Evolutionary conservation across 768 basidiomycete genomes (phyloP), one percentile per base, ranked within the genome.

Genomic region (Hypholoma fasciculare): DNA sequence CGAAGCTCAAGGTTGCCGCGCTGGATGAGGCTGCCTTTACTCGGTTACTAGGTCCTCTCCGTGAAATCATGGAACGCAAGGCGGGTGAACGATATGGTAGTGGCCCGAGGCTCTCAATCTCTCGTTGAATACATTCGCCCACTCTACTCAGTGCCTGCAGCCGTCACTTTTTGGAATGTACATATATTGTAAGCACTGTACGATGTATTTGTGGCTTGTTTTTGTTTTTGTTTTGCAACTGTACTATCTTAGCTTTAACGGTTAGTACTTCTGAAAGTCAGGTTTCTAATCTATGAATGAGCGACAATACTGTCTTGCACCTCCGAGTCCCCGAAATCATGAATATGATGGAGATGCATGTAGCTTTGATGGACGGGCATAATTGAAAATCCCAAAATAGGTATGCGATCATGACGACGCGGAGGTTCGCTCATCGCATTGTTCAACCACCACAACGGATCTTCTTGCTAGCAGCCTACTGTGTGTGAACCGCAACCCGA

Each of bases 1-100:
- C 81, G 11, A 92, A 89, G 70, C 83, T 99, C 43, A 93, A 96
- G 71, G 94, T 98, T 12, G 96, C 96, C 7, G 93, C 93, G 9
- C 79, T 99, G 62, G 95, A 95, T 66, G 93, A 94, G 37, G 84
- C 91, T 58, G 90, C 96, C 17, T 99, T 99, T 69, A 97, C 94
- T 12, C 87, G 96, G 40, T 77, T 99, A 43, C 84, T 99, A 34
- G 96, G 96, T 4, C 94, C 95, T 19, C 77, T 96, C 62, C 86
- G 92, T 59, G 95, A 96, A 71, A 88, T 94, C 69, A 94, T 96
- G 92, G 92, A 94, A 68, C 84, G 93, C 63, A 85, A 88, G 67
- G 89, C 92, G n/a, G 90, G 88, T 19, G 88, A 90, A 68, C 80
- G 78, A 49, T 92, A 92, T 69, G 81, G 80, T 2, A 59, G 70